Evolutionary conservation across 179 eudicot genomes (phyloP), one percentile per base, ranked within the genome.

Genomic region (Spergularia azorica): DNA sequence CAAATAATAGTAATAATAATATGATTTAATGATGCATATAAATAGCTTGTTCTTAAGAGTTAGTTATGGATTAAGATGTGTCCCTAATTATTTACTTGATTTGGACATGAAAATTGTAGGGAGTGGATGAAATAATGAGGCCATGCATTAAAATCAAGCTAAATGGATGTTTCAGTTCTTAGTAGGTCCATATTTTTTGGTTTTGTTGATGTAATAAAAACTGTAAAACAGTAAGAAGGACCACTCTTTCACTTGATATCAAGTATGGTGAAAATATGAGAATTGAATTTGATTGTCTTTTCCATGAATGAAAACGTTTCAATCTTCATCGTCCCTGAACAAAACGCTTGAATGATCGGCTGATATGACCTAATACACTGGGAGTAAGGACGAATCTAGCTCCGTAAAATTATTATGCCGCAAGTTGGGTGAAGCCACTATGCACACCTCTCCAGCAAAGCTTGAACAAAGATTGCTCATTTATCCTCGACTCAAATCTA

Each of bases 121-220:
- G 71, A 68, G 67, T 15, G 65, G 52, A 63, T 66, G 66, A 70
- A 38, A 26, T 48, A 68, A 63, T 54, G 57, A 75, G 63, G 75
- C 64, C 79, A 64, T n/a, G 11, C 58, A 6, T 20, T 61, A 3
- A 20, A 59, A n/a, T 55, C 17, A 46, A 57, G 67, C 18, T 43
- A 56, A 46, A 32, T 57, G 72, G 66, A 80, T 80, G 75, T 71
- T 41, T 70, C 55, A 9, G 8, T 72, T 48, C 18, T 20, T 59
- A 64, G 81, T 85, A 74, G 82, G 86, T 74, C 81, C 88, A 79
- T 73, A 26, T 26, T 26, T 67, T 61, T 79, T 76, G 48, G 70
- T 67, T 62, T 71, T 76, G 38, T 66, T 76, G 73, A 80, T 73
- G 2, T 26, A 26, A 63, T 57, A 41, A 43, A 43, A 26, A 61